Conservation (phyloP, 345 rosid species). For the Pistacia integerrima region DNA sequence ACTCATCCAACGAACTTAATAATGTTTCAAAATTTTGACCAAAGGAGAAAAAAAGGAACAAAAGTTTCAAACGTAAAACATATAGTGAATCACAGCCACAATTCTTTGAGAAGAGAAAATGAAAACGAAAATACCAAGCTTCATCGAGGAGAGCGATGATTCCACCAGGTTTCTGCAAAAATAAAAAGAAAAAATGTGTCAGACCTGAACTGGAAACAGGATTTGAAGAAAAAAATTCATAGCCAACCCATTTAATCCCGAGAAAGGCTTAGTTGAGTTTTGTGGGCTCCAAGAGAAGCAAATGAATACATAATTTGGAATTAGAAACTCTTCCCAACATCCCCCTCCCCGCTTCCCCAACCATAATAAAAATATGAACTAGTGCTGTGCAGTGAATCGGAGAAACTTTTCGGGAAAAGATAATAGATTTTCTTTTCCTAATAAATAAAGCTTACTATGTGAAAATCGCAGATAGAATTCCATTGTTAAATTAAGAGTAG, state of each 20-base stretch:
- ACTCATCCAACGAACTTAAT: not conserved
- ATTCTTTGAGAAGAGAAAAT: not conserved
- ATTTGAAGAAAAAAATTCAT: not conserved
- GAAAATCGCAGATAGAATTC: not conserved
- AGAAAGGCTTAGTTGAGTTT: not conserved
- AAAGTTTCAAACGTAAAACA: not conserved
- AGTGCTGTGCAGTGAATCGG: not conserved
- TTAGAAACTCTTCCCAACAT: not conserved
- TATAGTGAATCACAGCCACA: not conserved
- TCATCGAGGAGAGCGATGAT: slow-evolving; percentile 84
- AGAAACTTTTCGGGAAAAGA: not conserved
- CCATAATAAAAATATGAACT: not conserved
- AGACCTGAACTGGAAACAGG: not conserved
- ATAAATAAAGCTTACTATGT: not conserved
- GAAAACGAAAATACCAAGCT: slow-evolving; percentile 63
- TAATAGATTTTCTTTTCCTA: not conserved
- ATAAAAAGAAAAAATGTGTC: not conserved
- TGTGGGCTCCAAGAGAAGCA: not conserved
- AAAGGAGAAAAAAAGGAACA: not conserved
- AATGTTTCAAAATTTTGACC: not conserved
- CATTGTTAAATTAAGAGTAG: not conserved
- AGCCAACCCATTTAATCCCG: not conserved
- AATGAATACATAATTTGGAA: not conserved
- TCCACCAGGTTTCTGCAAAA: slow-evolving; percentile 80
- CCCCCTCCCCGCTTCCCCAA: not conserved